Evolutionary conservation across 2,329 filamentous ascomycete species (phyloP).

Genomic region (Anthostomella pinea): DNA sequence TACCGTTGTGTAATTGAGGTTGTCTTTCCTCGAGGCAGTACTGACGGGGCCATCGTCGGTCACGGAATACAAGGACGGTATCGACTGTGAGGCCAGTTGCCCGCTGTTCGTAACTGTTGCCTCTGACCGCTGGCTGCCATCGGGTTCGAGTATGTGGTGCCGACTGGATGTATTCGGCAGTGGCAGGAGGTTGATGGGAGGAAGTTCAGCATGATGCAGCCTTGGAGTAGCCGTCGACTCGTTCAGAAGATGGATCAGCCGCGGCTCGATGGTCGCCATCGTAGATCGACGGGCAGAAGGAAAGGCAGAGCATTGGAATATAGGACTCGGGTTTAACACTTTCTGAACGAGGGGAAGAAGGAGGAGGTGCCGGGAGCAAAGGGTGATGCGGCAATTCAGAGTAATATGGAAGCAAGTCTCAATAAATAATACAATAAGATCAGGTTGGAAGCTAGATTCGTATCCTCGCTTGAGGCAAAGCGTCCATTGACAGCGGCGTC

Average conservation of each 20-base stretch:
- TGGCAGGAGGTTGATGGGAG: conserved; percentile 49
- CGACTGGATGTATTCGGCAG: conserved; percentile 43
- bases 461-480: too few species aligned
- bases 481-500: too few species aligned
- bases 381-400: conserved; percentile 2
- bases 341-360: conserved; percentile 18
- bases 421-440: too few species aligned
- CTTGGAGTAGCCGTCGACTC: conserved; percentile 49
- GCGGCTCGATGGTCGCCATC: conserved; percentile 66
- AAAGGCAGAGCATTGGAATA: conserved; percentile 38
- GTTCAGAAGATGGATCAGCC: conserved; percentile 63
- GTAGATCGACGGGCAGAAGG: conserved; percentile 36
- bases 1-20: conserved; percentile 11
- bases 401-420: conserved; percentile 1
- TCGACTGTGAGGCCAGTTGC: conserved; percentile 27
- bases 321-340: conserved; percentile 15
- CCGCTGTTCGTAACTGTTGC: conserved; percentile 27
- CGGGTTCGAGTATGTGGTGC: conserved; percentile 47
- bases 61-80: conserved; percentile 26
- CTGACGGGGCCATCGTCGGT: conserved; percentile 24
- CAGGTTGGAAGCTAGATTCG: too few species aligned
- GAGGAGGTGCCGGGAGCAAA: conserved; percentile 9
- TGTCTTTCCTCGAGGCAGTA: conserved; percentile 23
- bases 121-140: conserved; percentile 42
- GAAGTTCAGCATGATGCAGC: conserved; percentile 49